Evolutionary conservation across 306 rosid genomes (phyloP).

Genomic region (Canavalia ensiformis): DNA sequence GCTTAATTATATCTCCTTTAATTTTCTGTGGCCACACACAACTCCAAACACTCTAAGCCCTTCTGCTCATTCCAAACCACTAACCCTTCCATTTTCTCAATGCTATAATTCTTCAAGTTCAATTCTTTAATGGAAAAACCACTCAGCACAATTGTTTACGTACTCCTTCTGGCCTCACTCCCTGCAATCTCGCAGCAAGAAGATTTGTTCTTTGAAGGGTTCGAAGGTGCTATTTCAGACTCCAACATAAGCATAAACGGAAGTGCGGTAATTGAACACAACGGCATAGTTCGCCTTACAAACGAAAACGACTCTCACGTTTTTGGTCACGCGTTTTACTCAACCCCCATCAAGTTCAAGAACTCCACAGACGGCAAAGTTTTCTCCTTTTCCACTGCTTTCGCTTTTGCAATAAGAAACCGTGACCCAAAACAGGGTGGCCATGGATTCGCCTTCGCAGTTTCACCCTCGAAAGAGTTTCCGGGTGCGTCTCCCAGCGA

Average conservation of each 20-base stretch:
- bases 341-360: constrained; percentile 42
- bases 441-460: constrained; percentile 47
- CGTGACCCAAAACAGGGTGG: constrained; percentile 24
- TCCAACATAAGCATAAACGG: constrained; percentile 48
- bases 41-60: too few species aligned
- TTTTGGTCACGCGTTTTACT: constrained; percentile 39
- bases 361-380: constrained; percentile 21
- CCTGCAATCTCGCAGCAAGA: constrained; percentile 9
- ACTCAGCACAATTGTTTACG: constrained; percentile 28
- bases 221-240: neutral
- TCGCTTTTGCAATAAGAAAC: constrained; percentile 33
- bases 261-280: constrained; percentile 16
- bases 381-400: constrained; percentile 44
- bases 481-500: constrained; percentile 9
- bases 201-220: constrained; percentile 38
- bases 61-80: too few species aligned
- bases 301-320: constrained; percentile 7
- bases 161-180: constrained; percentile 22
- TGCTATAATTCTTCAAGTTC: neutral
- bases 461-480: constrained; percentile 26
- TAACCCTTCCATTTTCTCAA: too few species aligned
- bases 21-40: too few species aligned
- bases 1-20: too few species aligned
- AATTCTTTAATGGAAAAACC: constrained; percentile 31
- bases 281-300: constrained; percentile 47